A percentile compares a stretch with the other conserved stretches of the same genome.
These are phyloP conservation scores for Pestalotiopsis sp. DNA, from an alignment of 2,329 filamentous ascomycete genomes.

Conservation along the genomic window DNA sequence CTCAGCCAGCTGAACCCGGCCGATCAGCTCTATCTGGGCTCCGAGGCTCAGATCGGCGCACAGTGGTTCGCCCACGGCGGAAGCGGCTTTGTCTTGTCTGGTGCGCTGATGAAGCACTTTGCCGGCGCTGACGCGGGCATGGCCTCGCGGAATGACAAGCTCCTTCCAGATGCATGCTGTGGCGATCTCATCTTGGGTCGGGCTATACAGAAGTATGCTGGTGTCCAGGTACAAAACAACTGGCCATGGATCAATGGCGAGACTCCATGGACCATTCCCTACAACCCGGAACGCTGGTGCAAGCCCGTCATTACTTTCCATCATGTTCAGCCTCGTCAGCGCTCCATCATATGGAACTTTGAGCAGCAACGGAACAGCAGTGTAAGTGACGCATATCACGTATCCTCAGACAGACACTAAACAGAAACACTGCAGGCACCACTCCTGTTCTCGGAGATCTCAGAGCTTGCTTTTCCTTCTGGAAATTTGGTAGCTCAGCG, in stretches of 20 bases:
- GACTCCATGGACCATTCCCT: constrained; percentile 1
- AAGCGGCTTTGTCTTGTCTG: neutral
- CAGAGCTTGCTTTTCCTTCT: neutral
- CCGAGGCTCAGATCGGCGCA: neutral
- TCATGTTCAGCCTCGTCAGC: neutral
- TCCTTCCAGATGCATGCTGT: neutral
- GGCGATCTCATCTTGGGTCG: neutral
- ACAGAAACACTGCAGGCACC: neutral
- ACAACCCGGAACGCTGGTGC: neutral
- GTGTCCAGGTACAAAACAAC: constrained; percentile 1
- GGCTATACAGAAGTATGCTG: neutral
- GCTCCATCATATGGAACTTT: neutral
- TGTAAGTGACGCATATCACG: neutral
- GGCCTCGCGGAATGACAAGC: constrained; percentile 1
- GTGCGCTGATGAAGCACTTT: neutral
- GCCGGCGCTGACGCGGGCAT: neutral
- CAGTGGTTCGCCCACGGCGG: constrained; percentile 4
- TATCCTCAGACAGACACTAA: neutral
- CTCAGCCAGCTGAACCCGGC: neutral
- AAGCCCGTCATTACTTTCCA: neutral
- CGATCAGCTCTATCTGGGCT: neutral
- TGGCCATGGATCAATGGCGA: constrained; percentile 6
- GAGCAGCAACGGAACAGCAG: constrained; percentile 1
- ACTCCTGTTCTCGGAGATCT: neutral
- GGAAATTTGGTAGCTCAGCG: neutral